Evolutionary conservation across 2,329 filamentous ascomycete genomes (phyloP), one percentile per base, ranked within the genome.

Genomic region (Venturia pyrina): DNA sequence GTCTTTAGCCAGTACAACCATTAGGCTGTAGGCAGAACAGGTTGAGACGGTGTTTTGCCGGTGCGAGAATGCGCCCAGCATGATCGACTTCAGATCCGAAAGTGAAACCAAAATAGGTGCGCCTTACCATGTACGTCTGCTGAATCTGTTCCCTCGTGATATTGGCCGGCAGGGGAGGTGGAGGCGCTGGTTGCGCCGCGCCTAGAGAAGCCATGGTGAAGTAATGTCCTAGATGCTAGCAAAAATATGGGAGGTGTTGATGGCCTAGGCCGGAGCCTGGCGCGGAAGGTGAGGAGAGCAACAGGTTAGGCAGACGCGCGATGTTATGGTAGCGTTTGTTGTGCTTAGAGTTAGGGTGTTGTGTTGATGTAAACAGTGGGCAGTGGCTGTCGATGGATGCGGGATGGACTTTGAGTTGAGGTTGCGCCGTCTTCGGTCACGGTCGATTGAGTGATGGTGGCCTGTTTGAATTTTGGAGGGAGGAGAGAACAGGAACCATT

Each of bases 91-190:
- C 28, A 10, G 32, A 5, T 19, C 15, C 19, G 5, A 17, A 59
- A 53, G 37, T 28, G 46, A 6, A 28, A 50, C 64, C 28, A 40
- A 40, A 65, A 57, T 46, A 19, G 63, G 63, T 60, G 62, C 63
- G 37, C 77, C 82, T 73, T 82, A 90, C 88, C 75, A 81, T 78
- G 69, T 83, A 89, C 70, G 90, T 83, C 72, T 91, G 89, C 77
- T 93, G 89, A 53, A 92, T 84, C 75, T 91, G 87, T 73, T 91
- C 87, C 72, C 88, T 88, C 66, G 86, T 93, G 72, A 92, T 81
- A 75, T 87, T 87, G 44, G 82, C 79, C 17, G 64, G 64, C 56
- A 66, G 10, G 4, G 53, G 53, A n/a, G 64, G 59, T 8, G 53
- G 32, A 32, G 32, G 48, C 24, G 41, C 59, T 37, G 48, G 64